Evolutionary conservation across 169 alveolate species (phyloP), one percentile per base, ranked within the genome.

Genomic region (Gregarina niphandrodes): DNA sequence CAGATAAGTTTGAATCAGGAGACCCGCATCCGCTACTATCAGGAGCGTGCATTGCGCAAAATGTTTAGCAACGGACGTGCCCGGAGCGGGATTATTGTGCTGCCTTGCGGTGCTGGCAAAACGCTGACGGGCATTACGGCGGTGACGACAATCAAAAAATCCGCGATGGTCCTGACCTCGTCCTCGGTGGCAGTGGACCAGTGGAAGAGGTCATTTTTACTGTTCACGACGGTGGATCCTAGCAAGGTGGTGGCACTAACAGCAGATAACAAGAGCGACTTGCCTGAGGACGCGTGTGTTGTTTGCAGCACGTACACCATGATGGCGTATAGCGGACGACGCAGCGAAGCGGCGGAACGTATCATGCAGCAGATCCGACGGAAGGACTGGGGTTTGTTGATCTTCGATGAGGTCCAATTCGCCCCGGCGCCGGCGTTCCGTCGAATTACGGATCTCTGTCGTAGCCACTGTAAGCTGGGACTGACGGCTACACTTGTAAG

Each of bases 91-190:
- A 79, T 92, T 31, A 86, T 92, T 39, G 97, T 92, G 7, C 66
- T 92, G 21, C 99, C 99, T 0, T 92, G 98, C 68, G 99, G 99
- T 7, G 96, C 97, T 6, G 99, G 99, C 1, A 92, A 92, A 63
- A 92, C 99, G 0, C 49, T 92, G 32, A 91, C 93, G n/a, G 98
- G 98, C 17, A 85, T 91, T 3, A 79, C 92, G 19, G 95, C 97
- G n/a, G 85, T 92, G 22, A 74, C 91, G 48, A 84, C 95, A 3
- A 78, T 91, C 21, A 80, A 89, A 61, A 82, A 84, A 45, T 75
- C 94, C 15, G 63, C 87, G 0, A 66, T 92, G 39, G 84, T 92
- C 29, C 36, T 68, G 15, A 67, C 80, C 12, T 67, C 80, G 0
- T 37, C 51, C 17, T 47, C 61, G 0, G 61, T 66, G 42, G 90